Base-by-base conservation (phyloP, 1,139 yeast genomes). In the Yamadazyma songkhlaensis region DNA sequence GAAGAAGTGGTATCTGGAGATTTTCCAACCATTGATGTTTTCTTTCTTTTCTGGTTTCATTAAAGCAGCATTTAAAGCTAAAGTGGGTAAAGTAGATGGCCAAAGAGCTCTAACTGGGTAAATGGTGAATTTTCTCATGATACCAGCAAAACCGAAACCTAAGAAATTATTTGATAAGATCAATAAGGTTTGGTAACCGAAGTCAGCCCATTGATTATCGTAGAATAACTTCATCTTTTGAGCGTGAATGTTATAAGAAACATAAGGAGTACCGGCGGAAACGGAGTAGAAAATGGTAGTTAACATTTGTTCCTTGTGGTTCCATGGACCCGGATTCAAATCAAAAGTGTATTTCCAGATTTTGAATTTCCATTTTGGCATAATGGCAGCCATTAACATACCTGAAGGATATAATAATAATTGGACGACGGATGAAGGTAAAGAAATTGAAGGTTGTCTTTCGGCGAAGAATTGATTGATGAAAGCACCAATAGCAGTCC, bases 61-160 rank as follows among this genome's bases (percentile, higher is more conserved):
- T 33, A 79, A 59, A 4, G 82, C 77, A 45, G 72, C 60, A 53
- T 75, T 74, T 42, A 78, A 56, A 11, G 84, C 79, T 25, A 79
- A 53, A 4, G 77, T 67, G 22, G 80, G 79, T 46, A 77, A 51
- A 35, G 64, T 53, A n/a, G 74, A 64, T 38, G 82, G 82, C 80
- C 82, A 79, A 38, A 77, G 53, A 35, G 77, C 63, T 37, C 65
- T 63, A 15, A 65, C 56, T 15, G 84, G 84, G 47, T 79, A 77
- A 15, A 80, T 66, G 12, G 72, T 67, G 42, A 78, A 66, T 37
- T 67, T 67, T 47, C 84, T 66, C 53, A 76, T 55, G 23, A 80
- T 47, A 41, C 84, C 83, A 21, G 84, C 81, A 48, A 77, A 66
- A 2, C 81, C 81, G 44, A 77, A 72, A 24, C 85, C 85, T 50